Evolutionary conservation across 768 basidiomycete genomes (phyloP).

Genomic region (Tricholoma flavovirens): DNA sequence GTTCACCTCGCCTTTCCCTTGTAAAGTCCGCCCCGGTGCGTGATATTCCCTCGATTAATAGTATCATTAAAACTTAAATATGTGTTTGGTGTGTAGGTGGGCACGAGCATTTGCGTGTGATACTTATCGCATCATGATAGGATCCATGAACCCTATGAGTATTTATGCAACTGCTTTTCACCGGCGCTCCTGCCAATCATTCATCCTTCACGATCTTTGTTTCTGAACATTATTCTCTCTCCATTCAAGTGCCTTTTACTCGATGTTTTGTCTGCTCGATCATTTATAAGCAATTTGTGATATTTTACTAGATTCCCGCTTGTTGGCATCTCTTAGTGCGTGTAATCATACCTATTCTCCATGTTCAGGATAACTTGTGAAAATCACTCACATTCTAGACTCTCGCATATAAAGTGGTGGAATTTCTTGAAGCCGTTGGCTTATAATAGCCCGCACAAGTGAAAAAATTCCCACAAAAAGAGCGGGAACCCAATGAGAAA

Average conservation of each 20-base stretch:
- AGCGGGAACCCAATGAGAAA: not conserved
- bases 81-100: not conserved
- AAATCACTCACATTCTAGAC: not conserved
- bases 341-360: not conserved
- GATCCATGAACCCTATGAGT: not conserved
- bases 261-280: slow-evolving; percentile 7
- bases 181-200: slow-evolving; percentile 15
- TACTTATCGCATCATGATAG: not conserved
- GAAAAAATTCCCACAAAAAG: not conserved
- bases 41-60: not conserved
- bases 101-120: slow-evolving; percentile 9
- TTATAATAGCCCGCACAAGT: not conserved
- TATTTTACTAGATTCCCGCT: slow-evolving; percentile 9
- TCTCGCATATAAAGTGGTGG: not conserved
- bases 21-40: slow-evolving; percentile 11
- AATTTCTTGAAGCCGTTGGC: not conserved
- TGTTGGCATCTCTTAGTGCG: not conserved
- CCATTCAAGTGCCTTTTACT: slow-evolving; percentile 1
- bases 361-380: not conserved
- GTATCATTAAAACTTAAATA: not conserved
- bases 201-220: slow-evolving; percentile 19
- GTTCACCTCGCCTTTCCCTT: slow-evolving; percentile 3
- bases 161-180: slow-evolving; percentile 7
- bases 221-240: slow-evolving; percentile 4
- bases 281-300: slow-evolving; percentile 19